Base-by-base conservation (phyloP, 352 stramenopile species). In the Pythium rishiriense region DNA sequence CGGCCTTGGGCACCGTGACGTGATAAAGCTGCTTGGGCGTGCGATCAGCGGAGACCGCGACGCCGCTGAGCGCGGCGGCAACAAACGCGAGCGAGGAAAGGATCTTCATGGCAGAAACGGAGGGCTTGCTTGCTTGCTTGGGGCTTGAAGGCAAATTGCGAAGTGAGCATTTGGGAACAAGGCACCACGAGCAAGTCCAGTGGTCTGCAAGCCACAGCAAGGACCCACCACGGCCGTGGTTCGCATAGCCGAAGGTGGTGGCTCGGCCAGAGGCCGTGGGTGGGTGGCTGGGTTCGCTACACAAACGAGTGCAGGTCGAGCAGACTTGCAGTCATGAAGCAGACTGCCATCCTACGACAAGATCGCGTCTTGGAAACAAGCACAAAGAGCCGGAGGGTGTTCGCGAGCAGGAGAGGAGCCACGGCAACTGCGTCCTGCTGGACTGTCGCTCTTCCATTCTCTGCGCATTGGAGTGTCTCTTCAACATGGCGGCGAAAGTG, bases 11-110 rank as follows among this genome's bases (percentile, higher is more conserved):
- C 14, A 73, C 48, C 19, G 69, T 76, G 24, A 76, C 60, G 69
- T 76, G 69, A 57, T 68, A 76, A 47, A 76, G 66, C 50, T 76
- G 69, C 70, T 77, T 74, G 33, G 41, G 58, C 4, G 28, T 25
- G 8, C 42, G 41, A 6, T 72, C 55, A 24, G 66, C 66, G 0
- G 64, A 54, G 57, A 66, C 64, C 3, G 43, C 15, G 24, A 60
- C 56, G n/a, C 33, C 28, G 48, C 22, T 52, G 43, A 62, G 39
- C 11, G 68, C 61, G n/a, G 62, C 65, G 15, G 55, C 57, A 35
- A 67, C 35, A 35, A 71, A 24, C 0, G 52, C 61, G 49, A 72
- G 43, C 5, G 62, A 56, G 26, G 62, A 64, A 22, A 76, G 45
- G 49, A 76, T 62, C 69, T 76, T 76, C 69, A 76, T 73, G 37